Base-by-base conservation (phyloP, 495 filamentous ascomycete genomes). In the Xylaria grammica region DNA sequence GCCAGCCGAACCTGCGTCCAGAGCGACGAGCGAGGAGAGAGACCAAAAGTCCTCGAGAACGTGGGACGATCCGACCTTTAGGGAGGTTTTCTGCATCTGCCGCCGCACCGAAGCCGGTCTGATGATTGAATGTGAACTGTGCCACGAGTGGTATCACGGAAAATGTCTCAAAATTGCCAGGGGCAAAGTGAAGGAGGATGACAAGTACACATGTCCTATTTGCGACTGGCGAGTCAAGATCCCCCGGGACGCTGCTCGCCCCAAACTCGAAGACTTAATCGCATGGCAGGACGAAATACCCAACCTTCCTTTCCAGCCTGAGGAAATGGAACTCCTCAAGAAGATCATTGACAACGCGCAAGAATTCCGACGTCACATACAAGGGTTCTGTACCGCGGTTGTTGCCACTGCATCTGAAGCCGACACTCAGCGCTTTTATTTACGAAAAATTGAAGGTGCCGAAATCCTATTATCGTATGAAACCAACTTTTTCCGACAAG, bases 91-190 rank as follows among this genome's bases (percentile, higher is more conserved):
- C 76, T 99, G 95, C 77, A 96, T 99, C 69, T 99, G 95, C 77
- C 88, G 95, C 60, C 89, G 89, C 63, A 87, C 90, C 19, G 95
- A 99, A 75, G 92, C 94, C 38, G 95, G 95, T 24, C 94, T 97
- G 90, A 99, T 99, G 95, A 97, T 99, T 67, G 95, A 99, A 74
- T 99, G 95, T 77, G 94, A 97, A 75, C 80, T 97, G 36, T 99
- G 95, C 75, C 93, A 97, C 67, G 95, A 99, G 78, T 99, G 95
- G 95, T 99, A 99, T 70, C 95, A 99, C 69, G 93, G 94, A 42
- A 98, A 97, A 77, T 99, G 95, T 72, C 83, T 99, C 38, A 99
- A 99, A 81, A 97, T 99, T 63, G 96, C 96, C 17, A 86, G 95
- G 48, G 95, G 95, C 15, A 98, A 97, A 70, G 91, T 98, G 63